Conservation (phyloP, 306 rosid genomes). For the Begonia loranthoides region DNA sequence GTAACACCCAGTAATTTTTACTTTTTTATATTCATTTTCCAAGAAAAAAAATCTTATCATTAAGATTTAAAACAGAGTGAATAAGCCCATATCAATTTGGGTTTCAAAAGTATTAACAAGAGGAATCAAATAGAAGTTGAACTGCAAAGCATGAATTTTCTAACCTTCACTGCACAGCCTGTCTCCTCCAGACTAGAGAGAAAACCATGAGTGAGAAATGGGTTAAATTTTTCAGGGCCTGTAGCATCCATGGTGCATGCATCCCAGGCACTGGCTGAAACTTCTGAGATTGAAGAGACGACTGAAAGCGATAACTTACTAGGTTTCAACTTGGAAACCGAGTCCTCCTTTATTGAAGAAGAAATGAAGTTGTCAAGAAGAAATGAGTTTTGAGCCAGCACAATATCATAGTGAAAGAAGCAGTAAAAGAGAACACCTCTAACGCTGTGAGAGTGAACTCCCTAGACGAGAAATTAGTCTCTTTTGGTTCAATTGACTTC, state of each 20-base stretch:
- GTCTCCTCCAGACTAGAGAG: conserved; percentile 63
- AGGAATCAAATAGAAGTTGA: too few species aligned
- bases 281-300: conserved; percentile 58
- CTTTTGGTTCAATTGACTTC: conserved; percentile 24
- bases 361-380: conserved; percentile 1
- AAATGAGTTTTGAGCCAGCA: background rate
- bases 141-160: background rate
- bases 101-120: too few species aligned
- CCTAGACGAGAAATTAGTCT: conserved; percentile 23
- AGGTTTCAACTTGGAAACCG: conserved; percentile 18
- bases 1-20: too few species aligned
- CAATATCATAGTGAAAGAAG: background rate
- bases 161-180: conserved; percentile 50
- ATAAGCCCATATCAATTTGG: too few species aligned
- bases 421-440: conserved; percentile 17
- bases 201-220: conserved; percentile 68
- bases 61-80: too few species aligned
- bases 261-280: conserved; percentile 67
- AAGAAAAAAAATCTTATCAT: too few species aligned
- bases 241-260: conserved; percentile 59
- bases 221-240: conserved; percentile 53
- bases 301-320: conserved; percentile 38
- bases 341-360: conserved; percentile 18
- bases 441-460: conserved; percentile 29
- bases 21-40: too few species aligned